These are phyloP conservation scores for Parastagonospora avenae DNA, from an alignment of 2,329 filamentous ascomycete species.

Conservation along the genomic window DNA sequence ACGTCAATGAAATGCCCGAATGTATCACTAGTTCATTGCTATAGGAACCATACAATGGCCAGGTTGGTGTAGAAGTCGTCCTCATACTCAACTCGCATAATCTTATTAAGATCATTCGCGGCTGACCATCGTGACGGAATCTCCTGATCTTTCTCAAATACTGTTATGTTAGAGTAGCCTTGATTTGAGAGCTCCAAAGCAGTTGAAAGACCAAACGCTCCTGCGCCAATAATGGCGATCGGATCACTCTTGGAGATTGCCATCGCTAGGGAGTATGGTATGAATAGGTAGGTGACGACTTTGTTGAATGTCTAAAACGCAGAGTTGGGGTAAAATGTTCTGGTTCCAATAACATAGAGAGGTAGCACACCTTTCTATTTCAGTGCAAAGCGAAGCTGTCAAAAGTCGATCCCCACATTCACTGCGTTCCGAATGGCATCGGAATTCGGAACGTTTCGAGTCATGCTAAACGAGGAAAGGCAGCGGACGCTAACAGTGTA, in stretches of 20 bases:
- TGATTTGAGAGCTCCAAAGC: slow-evolving; percentile 36
- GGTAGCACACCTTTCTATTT: too few species aligned
- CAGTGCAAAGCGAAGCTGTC: too few species aligned
- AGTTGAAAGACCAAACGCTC: slow-evolving; percentile 39
- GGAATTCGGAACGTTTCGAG: too few species aligned
- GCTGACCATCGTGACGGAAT: slow-evolving; percentile 60
- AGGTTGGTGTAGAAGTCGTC: slow-evolving; percentile 62
- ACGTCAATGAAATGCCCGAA: slow-evolving; percentile 1
- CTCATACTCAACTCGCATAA: slow-evolving; percentile 64
- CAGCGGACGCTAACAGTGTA: too few species aligned
- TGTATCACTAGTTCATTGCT: not conserved
- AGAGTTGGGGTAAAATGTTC: too few species aligned
- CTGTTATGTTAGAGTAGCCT: slow-evolving; percentile 36
- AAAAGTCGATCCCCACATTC: too few species aligned
- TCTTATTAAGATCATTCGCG: slow-evolving; percentile 66
- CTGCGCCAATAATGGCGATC: slow-evolving; percentile 36
- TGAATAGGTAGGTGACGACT: not conserved
- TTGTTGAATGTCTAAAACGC: not conserved
- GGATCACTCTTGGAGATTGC: slow-evolving; percentile 23
- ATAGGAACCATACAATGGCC: slow-evolving; percentile 51
- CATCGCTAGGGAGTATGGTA: slow-evolving; percentile 13
- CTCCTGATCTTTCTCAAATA: slow-evolving; percentile 38
- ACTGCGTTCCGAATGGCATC: too few species aligned
- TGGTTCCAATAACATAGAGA: not conserved
- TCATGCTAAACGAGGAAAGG: too few species aligned